Evolutionary conservation across 495 filamentous ascomycete species (phyloP).

Genomic region (Parathielavia hyrcaniae): DNA sequence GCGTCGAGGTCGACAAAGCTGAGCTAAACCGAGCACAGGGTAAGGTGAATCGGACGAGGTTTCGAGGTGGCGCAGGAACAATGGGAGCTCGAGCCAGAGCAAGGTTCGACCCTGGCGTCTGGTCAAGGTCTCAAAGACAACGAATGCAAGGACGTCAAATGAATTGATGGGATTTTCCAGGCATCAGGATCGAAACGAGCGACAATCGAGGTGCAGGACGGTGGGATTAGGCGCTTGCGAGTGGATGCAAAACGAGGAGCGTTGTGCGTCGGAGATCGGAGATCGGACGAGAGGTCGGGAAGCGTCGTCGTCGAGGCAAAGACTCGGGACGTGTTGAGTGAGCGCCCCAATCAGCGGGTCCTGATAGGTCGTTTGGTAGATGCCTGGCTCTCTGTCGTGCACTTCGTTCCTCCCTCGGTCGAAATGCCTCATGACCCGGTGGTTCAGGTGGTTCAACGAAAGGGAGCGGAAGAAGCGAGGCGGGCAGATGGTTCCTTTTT

Average conservation of each 20-base stretch:
- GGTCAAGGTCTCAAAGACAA: conserved; percentile 11
- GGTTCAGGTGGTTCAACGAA: conserved; percentile 2
- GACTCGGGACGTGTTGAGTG: neutral
- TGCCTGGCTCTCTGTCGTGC: no score
- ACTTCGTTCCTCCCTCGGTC: neutral
- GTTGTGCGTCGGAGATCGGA: neutral
- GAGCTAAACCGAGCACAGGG: neutral
- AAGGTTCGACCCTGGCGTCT: conserved; percentile 18
- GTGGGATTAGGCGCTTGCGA: neutral
- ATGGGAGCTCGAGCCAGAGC: conserved; percentile 11
- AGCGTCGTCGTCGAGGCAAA: neutral
- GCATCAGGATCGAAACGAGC: conserved; percentile 2
- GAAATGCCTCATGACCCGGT: conserved; percentile 7
- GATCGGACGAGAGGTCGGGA: no score
- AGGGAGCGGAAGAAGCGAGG: neutral
- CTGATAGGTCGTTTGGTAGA: no score
- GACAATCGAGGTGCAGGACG: conserved; percentile 1
- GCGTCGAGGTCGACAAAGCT: neutral
- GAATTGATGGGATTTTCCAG: neutral
- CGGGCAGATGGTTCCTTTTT: conserved; percentile 15
- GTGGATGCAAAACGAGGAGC: neutral
- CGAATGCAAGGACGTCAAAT: neutral
- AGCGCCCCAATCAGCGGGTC: no score
- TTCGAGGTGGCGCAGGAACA: conserved; percentile 9
- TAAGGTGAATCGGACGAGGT: conserved; percentile 5